Evolutionary conservation across 1,284 basidiomycete genomes (phyloP).

Genomic region (Anthracocystis walkeri): DNA sequence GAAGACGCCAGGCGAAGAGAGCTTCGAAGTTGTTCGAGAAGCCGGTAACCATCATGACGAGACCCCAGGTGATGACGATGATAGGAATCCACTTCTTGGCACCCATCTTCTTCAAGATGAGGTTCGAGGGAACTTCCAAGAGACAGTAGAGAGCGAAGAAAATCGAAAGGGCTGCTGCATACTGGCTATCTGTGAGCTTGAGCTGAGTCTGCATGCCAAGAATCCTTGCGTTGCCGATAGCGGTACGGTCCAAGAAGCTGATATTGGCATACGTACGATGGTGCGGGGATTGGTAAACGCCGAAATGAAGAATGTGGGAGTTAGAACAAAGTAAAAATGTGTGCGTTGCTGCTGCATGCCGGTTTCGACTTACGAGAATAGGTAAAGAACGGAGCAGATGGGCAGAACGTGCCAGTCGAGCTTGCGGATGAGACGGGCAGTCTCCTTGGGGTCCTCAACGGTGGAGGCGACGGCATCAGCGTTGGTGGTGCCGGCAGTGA

Average conservation of each 20-base stretch:
- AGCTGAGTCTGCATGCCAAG: slow-evolving; percentile 58
- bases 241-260: slow-evolving; percentile 81
- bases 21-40: slow-evolving; percentile 69
- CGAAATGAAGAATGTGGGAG: no score
- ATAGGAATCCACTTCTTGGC: slow-evolving; percentile 69
- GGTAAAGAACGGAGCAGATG: slow-evolving; percentile 74
- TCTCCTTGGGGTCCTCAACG: slow-evolving; percentile 42
- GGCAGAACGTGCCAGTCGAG: slow-evolving; percentile 58
- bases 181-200: slow-evolving; percentile 72
- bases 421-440: slow-evolving; percentile 45
- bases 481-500: slow-evolving; percentile 44
- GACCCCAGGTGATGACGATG: slow-evolving; percentile 69
- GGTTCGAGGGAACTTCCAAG: slow-evolving; percentile 79
- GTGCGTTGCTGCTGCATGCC: no score
- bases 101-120: slow-evolving; percentile 72
- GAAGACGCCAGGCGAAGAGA: slow-evolving; percentile 69
- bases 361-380: slow-evolving; percentile 69
- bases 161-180: slow-evolving; percentile 65
- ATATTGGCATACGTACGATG: no score
- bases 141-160: slow-evolving; percentile 76
- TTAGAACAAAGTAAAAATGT: no score
- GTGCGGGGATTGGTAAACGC: no score
- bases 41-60: slow-evolving; percentile 71
- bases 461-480: slow-evolving; percentile 44
- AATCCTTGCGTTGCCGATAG: slow-evolving; percentile 82